Base-by-base conservation (phyloP, 148 eudicot species). In the Rhododendron ferrugineum region DNA sequence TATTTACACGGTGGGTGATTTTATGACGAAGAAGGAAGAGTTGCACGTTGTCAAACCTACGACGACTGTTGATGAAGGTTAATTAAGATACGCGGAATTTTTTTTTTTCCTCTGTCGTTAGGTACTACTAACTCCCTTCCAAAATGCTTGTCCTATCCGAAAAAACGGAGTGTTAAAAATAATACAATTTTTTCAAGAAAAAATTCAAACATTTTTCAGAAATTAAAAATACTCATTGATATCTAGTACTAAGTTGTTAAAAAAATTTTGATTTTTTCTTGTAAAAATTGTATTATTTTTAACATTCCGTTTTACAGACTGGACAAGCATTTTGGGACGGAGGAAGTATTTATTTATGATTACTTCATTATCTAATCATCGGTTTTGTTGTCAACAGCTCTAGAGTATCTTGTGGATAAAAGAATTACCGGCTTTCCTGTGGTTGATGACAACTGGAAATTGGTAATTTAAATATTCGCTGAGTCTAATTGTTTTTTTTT, bases 341-440 rank as follows among this genome's bases (percentile, higher is more conserved):
- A 32, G 32, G 32, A 32, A 32, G 16, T 3, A 56, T 3, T 46
- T 23, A 16, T 11, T 40, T 58, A 0, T 79, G 22, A 23, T 82
- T 75, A 20, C 6, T 81, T 36, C 79, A 5, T 62, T 34, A 14
- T 84, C 85, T 82, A 74, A 73, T 22, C 60, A 77, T 36, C 20
- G 34, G 79, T 49, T 11, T 36, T 44, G 80, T 73, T 54, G 78
- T 86, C 32, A 78, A 79, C 91, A 92, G 94, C 94, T 56, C 74
- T 92, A 77, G 89, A 90, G 75, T 84, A 74, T 78, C 92, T 93
- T 28, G 94, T 92, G 85, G 92, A 93, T 75, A 92, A 92, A 88
- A 88, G 93, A 86, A 77, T 93, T 81, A 92, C 94, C 14, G 94
- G 96, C 70, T 89, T 93, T 83, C 96, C 96, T 23, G 96, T 93